These are phyloP conservation scores for Colletotrichum sp. DNA, from an alignment of 2,329 filamentous ascomycete genomes.

Conservation along the genomic window DNA sequence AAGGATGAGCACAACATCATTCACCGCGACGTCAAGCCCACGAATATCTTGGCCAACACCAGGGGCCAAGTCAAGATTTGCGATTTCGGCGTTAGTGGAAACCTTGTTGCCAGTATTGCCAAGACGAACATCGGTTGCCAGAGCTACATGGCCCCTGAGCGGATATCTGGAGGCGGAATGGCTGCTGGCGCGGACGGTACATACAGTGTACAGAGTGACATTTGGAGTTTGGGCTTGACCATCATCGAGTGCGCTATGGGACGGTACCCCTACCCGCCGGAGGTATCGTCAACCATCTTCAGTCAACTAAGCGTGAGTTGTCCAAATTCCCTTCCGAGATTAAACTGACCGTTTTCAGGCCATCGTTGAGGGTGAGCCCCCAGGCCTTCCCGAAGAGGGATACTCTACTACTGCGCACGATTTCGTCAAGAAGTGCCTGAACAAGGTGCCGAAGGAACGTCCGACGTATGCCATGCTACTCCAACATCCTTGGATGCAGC, in stretches of 20 bases:
- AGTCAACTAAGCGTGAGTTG: constrained; percentile 89
- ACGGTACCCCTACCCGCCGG: constrained; percentile 93
- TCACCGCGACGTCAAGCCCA: constrained; percentile 97
- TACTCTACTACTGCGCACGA: constrained; percentile 83
- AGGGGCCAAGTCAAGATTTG: constrained; percentile 96
- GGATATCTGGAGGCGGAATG: constrained; percentile 87
- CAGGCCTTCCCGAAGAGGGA: constrained; percentile 77
- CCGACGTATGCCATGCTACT: constrained; percentile 93
- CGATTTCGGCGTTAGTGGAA: constrained; percentile 97
- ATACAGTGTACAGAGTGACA: constrained; percentile 97
- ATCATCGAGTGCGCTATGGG: constrained; percentile 97
- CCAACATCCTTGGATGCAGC: constrained; percentile 85
- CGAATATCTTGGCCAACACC: constrained; percentile 95
- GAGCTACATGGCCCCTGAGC: constrained; percentile 98
- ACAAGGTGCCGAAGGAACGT: constrained; percentile 91
- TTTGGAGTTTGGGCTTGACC: constrained; percentile 94
- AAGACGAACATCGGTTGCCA: constrained; percentile 99
- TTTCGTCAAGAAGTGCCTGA: constrained; percentile 88
- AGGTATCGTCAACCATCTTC: constrained; percentile 98
- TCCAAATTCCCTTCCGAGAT: neutral
- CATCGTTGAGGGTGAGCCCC: constrained; percentile 96
- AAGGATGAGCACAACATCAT: constrained; percentile 99
- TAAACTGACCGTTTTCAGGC: constrained; percentile 62
- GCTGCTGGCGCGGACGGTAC: constrained; percentile 79
- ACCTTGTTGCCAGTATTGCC: constrained; percentile 94